Base-by-base conservation (phyloP, 2,329 filamentous ascomycete species). In the Cytospora mali region DNA sequence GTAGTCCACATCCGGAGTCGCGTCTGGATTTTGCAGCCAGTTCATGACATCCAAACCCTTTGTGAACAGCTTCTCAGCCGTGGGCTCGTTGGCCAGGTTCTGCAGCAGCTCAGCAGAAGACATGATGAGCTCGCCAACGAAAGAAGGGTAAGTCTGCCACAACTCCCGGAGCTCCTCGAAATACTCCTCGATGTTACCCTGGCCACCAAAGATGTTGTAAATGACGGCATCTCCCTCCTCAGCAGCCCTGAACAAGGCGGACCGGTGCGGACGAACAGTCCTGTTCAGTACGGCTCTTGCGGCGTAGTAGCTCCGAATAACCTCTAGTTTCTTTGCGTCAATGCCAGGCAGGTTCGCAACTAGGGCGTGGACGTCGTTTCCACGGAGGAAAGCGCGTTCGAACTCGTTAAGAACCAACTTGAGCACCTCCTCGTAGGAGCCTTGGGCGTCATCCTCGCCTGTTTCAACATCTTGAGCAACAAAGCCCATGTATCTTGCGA, bases 181-280 rank as follows among this genome's bases (percentile, higher is more conserved):
- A 79, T 99, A 99, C 79, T 99, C 96, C 78, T 99, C 94, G 67
- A 99, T 98, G 77, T 99, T 99, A 70, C 95, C 95, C 76, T 99
- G 95, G 7, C 95, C 95, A 64, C 95, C 95, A 69, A 98, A 97
- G 66, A 99, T 93, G 68, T 89, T 93, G 80, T 97, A 99, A 64
- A 99, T 86, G 70, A 87, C 89, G 60, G 93, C 93, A 61, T 88
- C 88, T 66, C 87, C 89, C 66, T 97, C 93, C 53, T 90, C 88
- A 11, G 92, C 92, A 56, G 95, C 94, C 69, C 95, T 87, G 73
- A 97, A 86, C 53, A 99, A 84, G 39, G 95, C 96, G 48, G 96
- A 98, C 74, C 97, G 91, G 75, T 99, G 94, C 29, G 92, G 86
- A 79, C 93, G 93, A 74, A 97, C 94, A 58, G 91, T 86, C 70